Evolutionary conservation across 2,329 filamentous ascomycete species (phyloP), one percentile per base, ranked within the genome.

Genomic region (Dactylellina cionopaga): DNA sequence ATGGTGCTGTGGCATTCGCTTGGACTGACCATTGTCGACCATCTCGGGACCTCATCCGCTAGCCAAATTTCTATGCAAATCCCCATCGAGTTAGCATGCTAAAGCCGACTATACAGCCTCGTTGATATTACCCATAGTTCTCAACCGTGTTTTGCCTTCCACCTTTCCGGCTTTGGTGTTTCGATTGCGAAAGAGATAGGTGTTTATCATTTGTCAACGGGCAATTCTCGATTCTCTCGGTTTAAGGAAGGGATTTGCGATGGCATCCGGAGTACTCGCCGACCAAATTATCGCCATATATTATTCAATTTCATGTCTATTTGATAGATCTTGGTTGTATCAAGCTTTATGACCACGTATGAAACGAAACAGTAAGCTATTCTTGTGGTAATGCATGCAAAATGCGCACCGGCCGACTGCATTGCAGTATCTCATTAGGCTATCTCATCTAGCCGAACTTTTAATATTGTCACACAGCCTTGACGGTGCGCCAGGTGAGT

Each of bases 11-110:
- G 15, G 24, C 37, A 54, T 29, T 68, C 63, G 63, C 33, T 52
- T 68, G 44, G 52, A 60, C 46, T 68, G 27, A n/a, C 63, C 54
- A 54, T 68, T n/a, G n/a, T n/a, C n/a, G n/a, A n/a, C n/a, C n/a
- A n/a, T n/a, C n/a, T 59, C 31, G 51, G 29, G 33, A 58, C 19
- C 33, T 33, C n/a, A n/a, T 54, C 43, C 46, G 27, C 31, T 24
- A 22, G 31, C 52, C 54, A 46, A 46, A 39, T 52, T 46, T 35
- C 29, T 52, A 47, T 54, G 39, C 19, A 47, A 58, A 66, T 41
- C 31, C 51, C 43, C 51, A 64, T 49, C 25, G 25, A 27, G 46
- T 55, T 64, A 60, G 56, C 24, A 51, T 27, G 39, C 35, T 22
- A 39, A 15, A 19, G 25, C 22, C 24, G 24, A 29, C 15, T 15